phyloP scores from a whole-genome alignment of 768 basidiomycete species.

The Daedaleopsis sinensis region DNA sequence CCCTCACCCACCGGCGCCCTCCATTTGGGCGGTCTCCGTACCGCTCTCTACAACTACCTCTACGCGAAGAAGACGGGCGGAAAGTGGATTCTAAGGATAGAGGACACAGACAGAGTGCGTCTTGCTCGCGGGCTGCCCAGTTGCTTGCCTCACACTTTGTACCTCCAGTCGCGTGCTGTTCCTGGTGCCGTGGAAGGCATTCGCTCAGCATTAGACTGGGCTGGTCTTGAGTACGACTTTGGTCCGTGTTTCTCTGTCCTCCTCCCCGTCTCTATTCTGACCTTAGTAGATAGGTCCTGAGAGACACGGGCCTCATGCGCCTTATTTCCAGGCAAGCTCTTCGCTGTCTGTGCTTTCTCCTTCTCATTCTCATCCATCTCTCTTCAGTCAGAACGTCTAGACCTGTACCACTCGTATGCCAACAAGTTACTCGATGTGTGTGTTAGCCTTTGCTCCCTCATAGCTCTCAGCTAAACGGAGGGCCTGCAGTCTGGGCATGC shows the following conservation, averaged over 20 bases:
- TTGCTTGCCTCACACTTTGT: neutral
- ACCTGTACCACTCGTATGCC: constrained; percentile 79
- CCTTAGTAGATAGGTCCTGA: constrained; percentile 64
- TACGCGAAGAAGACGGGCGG: constrained; percentile 82
- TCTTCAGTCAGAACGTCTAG: constrained; percentile 83
- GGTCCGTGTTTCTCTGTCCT: constrained; percentile 50
- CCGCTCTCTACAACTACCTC: constrained; percentile 91
- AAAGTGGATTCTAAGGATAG: constrained; percentile 89
- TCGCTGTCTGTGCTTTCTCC: neutral
- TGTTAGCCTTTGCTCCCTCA: neutral
- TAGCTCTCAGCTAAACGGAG: neutral
- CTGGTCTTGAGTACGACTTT: constrained; percentile 88
- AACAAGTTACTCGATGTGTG: constrained; percentile 76
- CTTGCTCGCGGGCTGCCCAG: neutral
- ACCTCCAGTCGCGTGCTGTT: constrained; percentile 70
- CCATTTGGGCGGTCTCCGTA: constrained; percentile 93
- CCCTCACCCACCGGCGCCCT: constrained; percentile 95
- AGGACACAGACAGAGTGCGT: constrained; percentile 92
- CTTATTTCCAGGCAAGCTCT: constrained; percentile 75
- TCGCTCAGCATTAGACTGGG: constrained; percentile 79
- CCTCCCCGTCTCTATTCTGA: neutral
- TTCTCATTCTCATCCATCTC: constrained; percentile 1
- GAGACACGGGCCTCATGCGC: constrained; percentile 70
- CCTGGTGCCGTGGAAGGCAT: constrained; percentile 86
- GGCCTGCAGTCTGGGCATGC: constrained; percentile 74